A percentile compares a stretch with the other conserved stretches of the same genome.
phyloP scores from a whole-genome alignment of 2,329 filamentous ascomycete species.

The Pezicula carpinea region DNA sequence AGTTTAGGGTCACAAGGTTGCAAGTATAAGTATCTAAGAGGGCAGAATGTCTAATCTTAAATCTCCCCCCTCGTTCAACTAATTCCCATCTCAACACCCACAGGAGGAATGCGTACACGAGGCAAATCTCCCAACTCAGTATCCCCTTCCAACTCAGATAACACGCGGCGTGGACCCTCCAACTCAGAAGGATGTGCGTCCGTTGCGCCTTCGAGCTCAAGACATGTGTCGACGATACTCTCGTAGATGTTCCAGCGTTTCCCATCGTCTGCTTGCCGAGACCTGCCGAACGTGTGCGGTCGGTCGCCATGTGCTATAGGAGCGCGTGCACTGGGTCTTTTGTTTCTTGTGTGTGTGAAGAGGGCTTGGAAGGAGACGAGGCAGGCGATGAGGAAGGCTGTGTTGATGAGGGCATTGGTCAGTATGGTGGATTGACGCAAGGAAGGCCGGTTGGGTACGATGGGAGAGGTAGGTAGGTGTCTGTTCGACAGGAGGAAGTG shows the following conservation, averaged over 20 bases:
- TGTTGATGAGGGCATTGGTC: neutral
- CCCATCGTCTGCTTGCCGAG: neutral
- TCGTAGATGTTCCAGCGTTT: neutral
- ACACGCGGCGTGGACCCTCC: neutral
- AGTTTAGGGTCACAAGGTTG: neutral
- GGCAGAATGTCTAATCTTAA: no score
- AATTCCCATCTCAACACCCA: neutral
- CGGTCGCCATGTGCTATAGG: neutral
- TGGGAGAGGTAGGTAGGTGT: no score
- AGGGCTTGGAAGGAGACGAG: neutral
- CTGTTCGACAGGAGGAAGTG: no score
- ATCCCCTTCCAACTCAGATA: neutral
- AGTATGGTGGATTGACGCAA: neutral
- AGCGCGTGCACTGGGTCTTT: neutral
- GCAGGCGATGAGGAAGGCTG: neutral
- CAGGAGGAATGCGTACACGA: neutral
- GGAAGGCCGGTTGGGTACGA: neutral
- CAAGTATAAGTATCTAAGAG: no score
- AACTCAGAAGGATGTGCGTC: neutral
- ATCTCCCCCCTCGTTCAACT: neutral
- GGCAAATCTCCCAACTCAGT: neutral
- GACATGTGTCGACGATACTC: neutral
- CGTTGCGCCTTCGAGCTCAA: neutral
- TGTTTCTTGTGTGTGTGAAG: neutral
- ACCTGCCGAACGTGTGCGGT: neutral